Conservation (phyloP, 352 stramenopile species). For the Phytophthora pisi region DNA sequence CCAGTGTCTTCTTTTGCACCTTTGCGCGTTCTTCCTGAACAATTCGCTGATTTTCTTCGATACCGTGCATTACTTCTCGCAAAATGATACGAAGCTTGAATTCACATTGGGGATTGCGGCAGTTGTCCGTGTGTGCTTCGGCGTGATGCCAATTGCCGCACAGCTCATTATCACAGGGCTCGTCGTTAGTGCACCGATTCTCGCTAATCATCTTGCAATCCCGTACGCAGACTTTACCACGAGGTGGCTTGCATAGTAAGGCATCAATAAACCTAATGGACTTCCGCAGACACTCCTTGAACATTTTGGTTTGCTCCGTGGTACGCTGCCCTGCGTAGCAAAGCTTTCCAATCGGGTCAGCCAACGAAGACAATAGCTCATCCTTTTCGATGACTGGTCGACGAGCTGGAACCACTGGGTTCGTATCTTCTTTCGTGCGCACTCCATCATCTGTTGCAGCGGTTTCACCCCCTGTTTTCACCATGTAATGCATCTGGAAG, state of each 20-base stretch:
- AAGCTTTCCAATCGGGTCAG: constrained; percentile 12
- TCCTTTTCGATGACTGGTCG: background rate
- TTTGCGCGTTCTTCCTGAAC: constrained; percentile 30
- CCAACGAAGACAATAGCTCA: background rate
- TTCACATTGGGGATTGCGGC: constrained; percentile 54
- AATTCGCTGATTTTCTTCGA: constrained; percentile 32
- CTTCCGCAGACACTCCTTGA: constrained; percentile 64
- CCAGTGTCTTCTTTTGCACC: constrained; percentile 37
- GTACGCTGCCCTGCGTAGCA: constrained; percentile 30
- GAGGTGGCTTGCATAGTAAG: constrained; percentile 52
- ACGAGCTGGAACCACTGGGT: background rate
- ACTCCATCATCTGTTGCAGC: background rate
- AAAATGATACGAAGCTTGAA: constrained; percentile 62
- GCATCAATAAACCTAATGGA: constrained; percentile 62
- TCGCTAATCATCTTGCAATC: constrained; percentile 51
- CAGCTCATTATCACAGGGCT: constrained; percentile 54
- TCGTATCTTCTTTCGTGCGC: background rate
- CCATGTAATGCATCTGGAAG: constrained; percentile 9
- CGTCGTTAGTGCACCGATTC: constrained; percentile 52
- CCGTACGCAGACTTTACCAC: constrained; percentile 37
- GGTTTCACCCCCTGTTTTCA: background rate
- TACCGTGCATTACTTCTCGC: constrained; percentile 62
- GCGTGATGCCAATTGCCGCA: constrained; percentile 67
- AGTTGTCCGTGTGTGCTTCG: constrained; percentile 58
- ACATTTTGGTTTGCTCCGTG: constrained; percentile 47